phyloP scores from a whole-genome alignment of 345 rosid genomes.

The Conringia planisiliqua region DNA sequence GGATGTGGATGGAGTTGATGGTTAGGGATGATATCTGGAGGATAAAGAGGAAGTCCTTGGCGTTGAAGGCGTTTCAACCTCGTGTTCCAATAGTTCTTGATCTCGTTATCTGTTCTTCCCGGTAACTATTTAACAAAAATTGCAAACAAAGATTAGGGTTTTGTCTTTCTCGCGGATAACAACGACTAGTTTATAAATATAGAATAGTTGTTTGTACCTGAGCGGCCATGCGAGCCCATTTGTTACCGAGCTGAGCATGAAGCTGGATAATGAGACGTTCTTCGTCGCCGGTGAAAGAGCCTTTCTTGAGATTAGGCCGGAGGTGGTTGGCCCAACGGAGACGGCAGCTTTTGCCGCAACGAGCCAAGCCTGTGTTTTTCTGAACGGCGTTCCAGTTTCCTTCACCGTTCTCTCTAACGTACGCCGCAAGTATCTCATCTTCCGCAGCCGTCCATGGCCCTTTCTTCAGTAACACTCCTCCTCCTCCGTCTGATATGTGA shows the following conservation, averaged over 20 bases:
- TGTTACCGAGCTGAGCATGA: slow-evolving; percentile 55
- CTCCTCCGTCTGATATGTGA: slow-evolving; percentile 13
- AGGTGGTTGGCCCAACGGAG: slow-evolving; percentile 63
- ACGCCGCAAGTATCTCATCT: slow-evolving; percentile 45
- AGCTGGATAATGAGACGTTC: slow-evolving; percentile 53
- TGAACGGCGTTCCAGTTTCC: slow-evolving; percentile 68
- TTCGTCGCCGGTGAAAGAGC: slow-evolving; percentile 48
- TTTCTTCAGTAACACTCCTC: slow-evolving; percentile 38
- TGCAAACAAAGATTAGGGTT: not conserved
- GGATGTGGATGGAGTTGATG: slow-evolving; percentile 34
- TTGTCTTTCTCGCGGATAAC: not conserved
- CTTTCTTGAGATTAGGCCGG: slow-evolving; percentile 51
- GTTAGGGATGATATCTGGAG: slow-evolving; percentile 50
- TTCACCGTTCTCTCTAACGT: slow-evolving; percentile 54
- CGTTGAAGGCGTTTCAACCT: slow-evolving; percentile 61
- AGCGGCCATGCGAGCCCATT: slow-evolving; percentile 70
- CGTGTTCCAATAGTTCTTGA: slow-evolving; percentile 76
- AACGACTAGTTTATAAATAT: not conserved
- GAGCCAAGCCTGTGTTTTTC: slow-evolving; percentile 51
- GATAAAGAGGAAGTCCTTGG: slow-evolving; percentile 62
- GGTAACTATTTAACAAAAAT: slow-evolving; percentile 36
- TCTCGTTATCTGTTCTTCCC: slow-evolving; percentile 75
- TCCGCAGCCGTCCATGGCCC: slow-evolving; percentile 62
- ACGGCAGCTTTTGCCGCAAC: slow-evolving; percentile 62
- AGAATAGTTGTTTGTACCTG: slow-evolving; percentile 32